A percentile compares a stretch with the other conserved stretches of the same genome.
phyloP scores from a whole-genome alignment of 257 asterid genomes.

The Ehretia macrophylla region DNA sequence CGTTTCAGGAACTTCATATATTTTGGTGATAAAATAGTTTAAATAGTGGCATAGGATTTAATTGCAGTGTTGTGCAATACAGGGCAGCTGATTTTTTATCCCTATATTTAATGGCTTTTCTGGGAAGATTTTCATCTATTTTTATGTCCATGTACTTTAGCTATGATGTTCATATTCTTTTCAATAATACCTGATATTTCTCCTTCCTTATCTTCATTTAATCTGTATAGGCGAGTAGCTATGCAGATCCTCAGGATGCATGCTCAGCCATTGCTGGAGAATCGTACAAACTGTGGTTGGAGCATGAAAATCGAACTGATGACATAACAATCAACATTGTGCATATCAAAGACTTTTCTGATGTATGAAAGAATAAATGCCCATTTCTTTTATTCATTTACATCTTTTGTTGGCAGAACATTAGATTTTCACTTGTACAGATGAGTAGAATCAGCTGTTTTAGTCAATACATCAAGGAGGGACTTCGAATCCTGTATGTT shows the following conservation, averaged over 20 bases:
- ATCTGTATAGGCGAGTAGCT: constrained; percentile 50
- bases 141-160: too few species aligned
- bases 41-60: too few species aligned
- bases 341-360: constrained; percentile 59
- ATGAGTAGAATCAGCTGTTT: background rate
- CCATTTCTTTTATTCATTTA: background rate
- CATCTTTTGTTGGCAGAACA: background rate
- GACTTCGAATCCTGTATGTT: background rate
- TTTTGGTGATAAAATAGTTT: too few species aligned
- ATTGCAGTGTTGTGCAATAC: too few species aligned
- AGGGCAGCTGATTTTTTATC: background rate
- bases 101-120: too few species aligned
- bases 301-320: constrained; percentile 88
- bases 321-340: constrained; percentile 88
- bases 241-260: constrained; percentile 73
- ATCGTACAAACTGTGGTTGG: constrained; percentile 85
- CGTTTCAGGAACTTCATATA: too few species aligned
- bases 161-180: too few species aligned
- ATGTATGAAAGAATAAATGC: constrained; percentile 26
- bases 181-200: background rate
- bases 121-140: background rate
- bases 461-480: background rate
- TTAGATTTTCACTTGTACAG: background rate
- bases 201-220: constrained; percentile 7
- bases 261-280: constrained; percentile 79